These are phyloP conservation scores for Singerocomus inundabilis DNA, from an alignment of 1,284 basidiomycete genomes.

Conservation along the genomic window DNA sequence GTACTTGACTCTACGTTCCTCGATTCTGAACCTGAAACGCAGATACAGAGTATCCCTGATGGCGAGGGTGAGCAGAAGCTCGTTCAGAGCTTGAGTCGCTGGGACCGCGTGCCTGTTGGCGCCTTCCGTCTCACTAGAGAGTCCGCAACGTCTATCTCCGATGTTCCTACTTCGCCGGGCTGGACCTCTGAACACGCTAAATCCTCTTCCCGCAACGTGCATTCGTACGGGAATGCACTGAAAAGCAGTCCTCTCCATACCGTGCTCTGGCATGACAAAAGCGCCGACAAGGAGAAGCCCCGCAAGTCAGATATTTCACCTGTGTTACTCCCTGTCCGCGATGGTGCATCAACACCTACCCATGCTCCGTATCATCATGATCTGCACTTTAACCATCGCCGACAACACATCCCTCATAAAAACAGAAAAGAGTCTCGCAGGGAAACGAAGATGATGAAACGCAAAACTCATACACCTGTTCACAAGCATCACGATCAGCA, in stretches of 20 bases:
- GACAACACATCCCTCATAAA: conserved; percentile 42
- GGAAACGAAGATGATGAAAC: conserved; percentile 63
- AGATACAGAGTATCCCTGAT: conserved; percentile 26
- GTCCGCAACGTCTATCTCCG: conserved; percentile 28
- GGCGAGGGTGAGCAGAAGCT: conserved; percentile 37
- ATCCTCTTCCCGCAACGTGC: conserved; percentile 17
- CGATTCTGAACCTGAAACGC: conserved; percentile 47
- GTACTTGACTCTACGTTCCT: conserved; percentile 76
- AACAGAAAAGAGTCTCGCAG: conserved; percentile 55
- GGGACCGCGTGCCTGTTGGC: conserved; percentile 72
- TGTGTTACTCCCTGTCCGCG: conserved; percentile 51
- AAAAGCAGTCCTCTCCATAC: conserved; percentile 55
- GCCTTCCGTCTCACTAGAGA: conserved; percentile 70
- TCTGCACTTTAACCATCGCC: conserved; percentile 30
- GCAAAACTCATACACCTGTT: conserved; percentile 47
- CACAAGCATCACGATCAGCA: conserved; percentile 38
- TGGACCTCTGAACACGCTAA: conserved; percentile 29
- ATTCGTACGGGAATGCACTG: conserved; percentile 41
- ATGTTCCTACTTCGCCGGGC: conserved; percentile 31
- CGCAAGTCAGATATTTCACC: conserved; percentile 45
- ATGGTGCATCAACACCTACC: conserved; percentile 57
- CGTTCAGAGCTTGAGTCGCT: conserved; percentile 47
- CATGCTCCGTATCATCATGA: conserved; percentile 26
- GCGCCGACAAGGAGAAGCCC: conserved; percentile 20
- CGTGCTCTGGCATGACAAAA: conserved; percentile 54